phyloP scores from a whole-genome alignment of 768 basidiomycete species.

The Daedaleopsis sinensis region DNA sequence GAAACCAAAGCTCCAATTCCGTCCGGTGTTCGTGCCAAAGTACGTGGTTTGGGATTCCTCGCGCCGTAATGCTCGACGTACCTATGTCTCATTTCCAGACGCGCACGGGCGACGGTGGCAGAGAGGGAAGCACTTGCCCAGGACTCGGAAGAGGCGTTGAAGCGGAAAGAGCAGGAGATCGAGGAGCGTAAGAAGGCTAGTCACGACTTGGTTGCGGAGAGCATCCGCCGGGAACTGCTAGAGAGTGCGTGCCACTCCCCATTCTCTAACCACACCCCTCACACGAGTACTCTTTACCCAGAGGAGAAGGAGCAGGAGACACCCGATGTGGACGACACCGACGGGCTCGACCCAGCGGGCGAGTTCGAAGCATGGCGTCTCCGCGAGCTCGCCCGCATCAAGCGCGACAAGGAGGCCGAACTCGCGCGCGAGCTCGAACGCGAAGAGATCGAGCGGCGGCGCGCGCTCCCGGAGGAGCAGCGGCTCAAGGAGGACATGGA shows the following conservation, averaged over 20 bases:
- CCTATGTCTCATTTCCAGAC: constrained; percentile 44
- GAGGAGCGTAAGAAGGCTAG: constrained; percentile 87
- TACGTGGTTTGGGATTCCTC: constrained; percentile 40
- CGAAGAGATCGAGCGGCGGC: constrained; percentile 88
- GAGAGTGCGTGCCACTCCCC: constrained; percentile 67
- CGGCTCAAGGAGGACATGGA: constrained; percentile 91
- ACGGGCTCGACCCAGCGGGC: constrained; percentile 82
- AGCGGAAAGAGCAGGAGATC: constrained; percentile 70
- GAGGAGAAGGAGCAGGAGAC: constrained; percentile 87
- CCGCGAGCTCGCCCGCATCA: constrained; percentile 90
- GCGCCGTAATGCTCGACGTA: neutral
- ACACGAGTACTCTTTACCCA: constrained; percentile 34
- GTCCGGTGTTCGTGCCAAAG: constrained; percentile 97
- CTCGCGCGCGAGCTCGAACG: constrained; percentile 79
- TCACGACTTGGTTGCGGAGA: constrained; percentile 93
- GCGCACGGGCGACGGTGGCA: constrained; percentile 71
- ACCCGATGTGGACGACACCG: constrained; percentile 93
- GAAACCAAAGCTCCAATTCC: constrained; percentile 73
- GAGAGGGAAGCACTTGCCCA: constrained; percentile 69
- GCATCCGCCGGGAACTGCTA: constrained; percentile 86
- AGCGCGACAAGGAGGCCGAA: constrained; percentile 91
- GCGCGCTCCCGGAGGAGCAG: constrained; percentile 93
- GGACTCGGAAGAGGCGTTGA: constrained; percentile 75
- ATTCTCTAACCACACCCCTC: neutral
- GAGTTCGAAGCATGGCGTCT: constrained; percentile 98